Evolutionary conservation across 495 filamentous ascomycete species (phyloP), one percentile per base, ranked within the genome.

Genomic region (Letharia lupina): DNA sequence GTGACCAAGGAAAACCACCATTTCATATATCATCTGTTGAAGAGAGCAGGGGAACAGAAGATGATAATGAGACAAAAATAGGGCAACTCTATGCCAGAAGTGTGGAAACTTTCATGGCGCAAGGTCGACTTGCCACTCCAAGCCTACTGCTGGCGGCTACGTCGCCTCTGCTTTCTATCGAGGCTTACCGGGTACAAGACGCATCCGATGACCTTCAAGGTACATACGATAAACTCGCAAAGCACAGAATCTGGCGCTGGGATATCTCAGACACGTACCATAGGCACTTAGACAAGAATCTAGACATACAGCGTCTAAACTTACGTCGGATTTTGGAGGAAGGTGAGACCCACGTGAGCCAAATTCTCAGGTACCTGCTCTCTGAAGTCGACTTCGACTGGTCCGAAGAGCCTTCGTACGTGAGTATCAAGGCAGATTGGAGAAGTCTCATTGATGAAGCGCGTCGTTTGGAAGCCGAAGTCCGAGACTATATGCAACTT

Each of bases 391-490:
- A 28, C 9, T 9, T n/a, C 11, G 8, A 50, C 8, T 50, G n/a
- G 3, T 50, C 12, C 9, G 1, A 28, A n/a, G 20, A 11, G n/a
- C 47, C n/a, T 4, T 50, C n/a, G 47, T 54, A 33, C 23, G 23
- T 54, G 28, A 54, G 50, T 7, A 54, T 54, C 28, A 54, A 10
- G 7, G 50, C 12, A 13, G 50, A 33, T 54, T 48, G 10, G 45
- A n/a, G 20, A 3, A n/a, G 1, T 16, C 18, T 31, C 0, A 54
- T 54, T 31, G 50, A 54, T 10, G 31, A 41, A 54, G 61, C 45
- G 9, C 18, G 45, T 28, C 47, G 61, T n/a, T 11, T 63, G 18
- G 61, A 63, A 54, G 10, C n/a, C n/a, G 61, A 63, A 33, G 37
- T 54, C 15, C 31, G 61, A 48, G 45, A 63, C 6, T 28, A n/a